Evolutionary conservation across 805 yeast genomes (phyloP).

Genomic region (Hanseniaspora jakobsenii): DNA sequence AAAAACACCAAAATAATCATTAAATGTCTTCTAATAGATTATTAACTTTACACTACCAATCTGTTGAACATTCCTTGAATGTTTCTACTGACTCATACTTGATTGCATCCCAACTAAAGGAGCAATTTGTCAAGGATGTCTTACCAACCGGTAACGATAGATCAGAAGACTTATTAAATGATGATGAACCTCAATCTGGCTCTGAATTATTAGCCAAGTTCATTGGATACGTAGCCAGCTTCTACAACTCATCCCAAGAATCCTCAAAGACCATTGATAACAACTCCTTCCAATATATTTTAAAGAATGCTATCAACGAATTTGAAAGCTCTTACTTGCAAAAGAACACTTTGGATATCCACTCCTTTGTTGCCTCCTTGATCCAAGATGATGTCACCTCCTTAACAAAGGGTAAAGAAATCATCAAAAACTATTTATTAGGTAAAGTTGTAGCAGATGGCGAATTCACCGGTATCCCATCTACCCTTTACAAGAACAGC

Average conservation of each 20-base stretch:
- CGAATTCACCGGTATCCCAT: constrained; percentile 39
- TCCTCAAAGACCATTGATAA: constrained; percentile 34
- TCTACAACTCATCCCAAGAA: constrained; percentile 32
- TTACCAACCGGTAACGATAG: constrained; percentile 44
- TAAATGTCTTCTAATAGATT: constrained; percentile 51
- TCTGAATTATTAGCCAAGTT: constrained; percentile 77
- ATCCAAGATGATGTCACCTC: constrained; percentile 45
- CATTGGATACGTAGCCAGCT: constrained; percentile 56
- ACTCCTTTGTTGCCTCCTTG: constrained; percentile 67
- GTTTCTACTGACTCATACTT: constrained; percentile 74
- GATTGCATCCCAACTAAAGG: constrained; percentile 74
- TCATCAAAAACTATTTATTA: constrained; percentile 67
- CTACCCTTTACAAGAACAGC: constrained; percentile 47
- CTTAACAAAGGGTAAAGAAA: constrained; percentile 52
- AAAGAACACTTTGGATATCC: constrained; percentile 58
- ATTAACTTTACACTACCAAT: constrained; percentile 68
- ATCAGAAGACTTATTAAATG: constrained; percentile 75
- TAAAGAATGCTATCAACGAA: constrained; percentile 60
- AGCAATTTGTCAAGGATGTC: constrained; percentile 60
- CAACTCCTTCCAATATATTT: constrained; percentile 30
- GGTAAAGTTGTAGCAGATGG: constrained; percentile 42
- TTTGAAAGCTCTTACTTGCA: constrained; percentile 66
- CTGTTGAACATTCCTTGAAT: constrained; percentile 75
- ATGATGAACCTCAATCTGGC: constrained; percentile 76
- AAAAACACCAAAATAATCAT: no score